Evolutionary conservation across 768 basidiomycete genomes (phyloP).

Genomic region (Russula olivacea): DNA sequence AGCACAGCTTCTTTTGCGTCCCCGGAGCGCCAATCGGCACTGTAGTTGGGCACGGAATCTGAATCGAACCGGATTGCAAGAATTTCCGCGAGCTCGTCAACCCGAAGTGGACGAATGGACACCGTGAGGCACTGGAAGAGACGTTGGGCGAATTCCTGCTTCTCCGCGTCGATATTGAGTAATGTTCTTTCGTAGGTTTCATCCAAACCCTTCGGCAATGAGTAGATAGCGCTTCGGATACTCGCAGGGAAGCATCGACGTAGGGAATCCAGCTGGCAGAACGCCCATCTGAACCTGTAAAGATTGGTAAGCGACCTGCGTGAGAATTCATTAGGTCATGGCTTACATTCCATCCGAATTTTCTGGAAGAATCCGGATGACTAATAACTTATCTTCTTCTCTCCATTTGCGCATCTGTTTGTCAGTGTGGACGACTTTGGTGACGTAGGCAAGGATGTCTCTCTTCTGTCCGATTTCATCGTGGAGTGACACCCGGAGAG

Average conservation of each 20-base stretch:
- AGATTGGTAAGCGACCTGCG: neutral
- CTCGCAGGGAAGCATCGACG: neutral
- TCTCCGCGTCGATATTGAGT: constrained; percentile 6
- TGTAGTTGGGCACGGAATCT: neutral
- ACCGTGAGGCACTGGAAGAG: constrained; percentile 3
- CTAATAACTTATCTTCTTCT: constrained; percentile 1
- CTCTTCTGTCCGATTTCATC: constrained; percentile 5
- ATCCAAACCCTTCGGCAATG: constrained; percentile 3
- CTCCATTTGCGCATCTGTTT: neutral
- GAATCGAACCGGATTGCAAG: constrained; percentile 9
- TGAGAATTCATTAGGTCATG: neutral
- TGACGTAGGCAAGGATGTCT: constrained; percentile 1
- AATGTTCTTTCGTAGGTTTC: constrained; percentile 4
- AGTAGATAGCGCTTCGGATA: neutral
- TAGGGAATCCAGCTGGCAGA: constrained; percentile 9
- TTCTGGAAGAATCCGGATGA: neutral
- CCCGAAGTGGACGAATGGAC: constrained; percentile 2
- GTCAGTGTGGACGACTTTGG: neutral
- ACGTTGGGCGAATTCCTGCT: neutral
- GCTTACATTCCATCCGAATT: constrained; percentile 13
- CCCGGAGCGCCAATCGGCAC: neutral
- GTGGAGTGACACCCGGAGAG: constrained; percentile 1
- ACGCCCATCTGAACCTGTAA: constrained; percentile 8
- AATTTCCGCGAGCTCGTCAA: constrained; percentile 12
- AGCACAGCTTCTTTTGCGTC: constrained; percentile 4